These are phyloP conservation scores for Casaregolazyma suthepensis DNA, from an alignment of 1,139 yeast species.

Conservation along the genomic window DNA sequence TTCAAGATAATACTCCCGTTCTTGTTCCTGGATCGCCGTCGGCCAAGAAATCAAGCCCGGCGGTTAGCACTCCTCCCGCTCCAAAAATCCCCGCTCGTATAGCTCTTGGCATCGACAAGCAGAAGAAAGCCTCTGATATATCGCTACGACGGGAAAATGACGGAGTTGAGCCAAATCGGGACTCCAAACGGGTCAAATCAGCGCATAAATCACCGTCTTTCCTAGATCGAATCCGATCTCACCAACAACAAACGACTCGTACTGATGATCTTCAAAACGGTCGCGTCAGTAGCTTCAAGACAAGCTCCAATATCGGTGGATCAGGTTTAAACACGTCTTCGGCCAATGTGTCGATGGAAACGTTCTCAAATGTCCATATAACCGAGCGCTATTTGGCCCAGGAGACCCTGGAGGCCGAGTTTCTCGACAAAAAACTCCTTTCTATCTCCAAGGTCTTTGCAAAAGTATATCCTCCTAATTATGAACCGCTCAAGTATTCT, in stretches of 20 bases:
- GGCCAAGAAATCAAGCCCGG: background rate
- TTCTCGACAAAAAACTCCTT: conserved; percentile 19
- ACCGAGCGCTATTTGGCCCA: conserved; percentile 13
- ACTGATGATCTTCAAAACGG: conserved; percentile 8
- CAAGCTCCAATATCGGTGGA: conserved; percentile 8
- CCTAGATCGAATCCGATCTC: conserved; percentile 4
- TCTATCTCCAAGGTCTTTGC: conserved; percentile 22
- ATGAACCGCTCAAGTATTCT: conserved; percentile 57
- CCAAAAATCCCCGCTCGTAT: conserved; percentile 10
- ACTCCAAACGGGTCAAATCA: background rate
- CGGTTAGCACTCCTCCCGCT: background rate
- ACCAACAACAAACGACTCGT: background rate
- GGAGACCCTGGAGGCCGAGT: conserved; percentile 13
- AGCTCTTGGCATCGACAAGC: conserved; percentile 15
- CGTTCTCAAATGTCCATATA: conserved; percentile 16
- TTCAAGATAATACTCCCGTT: background rate
- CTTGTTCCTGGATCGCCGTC: background rate
- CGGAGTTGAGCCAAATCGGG: background rate
- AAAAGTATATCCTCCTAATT: conserved; percentile 64
- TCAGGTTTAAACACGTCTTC: background rate
- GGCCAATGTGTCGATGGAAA: conserved; percentile 13
- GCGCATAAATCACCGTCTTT: conserved; percentile 3
- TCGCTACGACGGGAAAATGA: conserved; percentile 10
- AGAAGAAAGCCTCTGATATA: conserved; percentile 15
- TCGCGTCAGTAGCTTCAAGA: conserved; percentile 12